phyloP scores from a whole-genome alignment of 2,329 filamentous ascomycete species.

The Eutypa lata region DNA sequence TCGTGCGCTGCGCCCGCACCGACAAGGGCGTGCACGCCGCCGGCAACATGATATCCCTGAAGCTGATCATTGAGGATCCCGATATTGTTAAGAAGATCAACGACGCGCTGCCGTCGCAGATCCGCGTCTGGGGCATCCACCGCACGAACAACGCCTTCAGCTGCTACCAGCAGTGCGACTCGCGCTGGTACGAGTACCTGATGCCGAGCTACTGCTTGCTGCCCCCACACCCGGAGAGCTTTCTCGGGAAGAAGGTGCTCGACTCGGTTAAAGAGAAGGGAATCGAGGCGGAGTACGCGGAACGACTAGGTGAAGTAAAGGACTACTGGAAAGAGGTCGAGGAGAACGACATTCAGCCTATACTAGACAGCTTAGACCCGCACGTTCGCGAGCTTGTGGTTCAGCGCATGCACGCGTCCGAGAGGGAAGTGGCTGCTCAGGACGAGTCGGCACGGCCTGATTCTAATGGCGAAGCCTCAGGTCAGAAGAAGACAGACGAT shows the following conservation, averaged over 20 bases:
- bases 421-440: conserved; percentile 12
- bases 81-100: conserved; percentile 92
- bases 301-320: conserved; percentile 72
- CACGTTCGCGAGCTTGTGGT: conserved; percentile 61
- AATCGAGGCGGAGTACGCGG: conserved; percentile 64
- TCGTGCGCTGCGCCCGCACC: conserved; percentile 90
- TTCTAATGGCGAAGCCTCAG: conserved; percentile 6
- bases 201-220: conserved; percentile 91
- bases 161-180: conserved; percentile 93
- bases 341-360: conserved; percentile 73
- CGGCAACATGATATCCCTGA: conserved; percentile 91
- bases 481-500: conserved; percentile 9
- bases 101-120: conserved; percentile 76
- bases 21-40: conserved; percentile 98
- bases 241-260: conserved; percentile 77
- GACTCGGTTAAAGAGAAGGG: conserved; percentile 72
- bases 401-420: conserved; percentile 51
- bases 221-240: conserved; percentile 87
- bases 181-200: conserved; percentile 94
- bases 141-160: conserved; percentile 88
- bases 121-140: conserved; percentile 91
- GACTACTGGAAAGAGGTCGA: conserved; percentile 83
- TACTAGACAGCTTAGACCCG: conserved; percentile 60
- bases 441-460: conserved; percentile 13
- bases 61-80: conserved; percentile 90